Evolutionary conservation across 2,329 filamentous ascomycete genomes (phyloP), one percentile per base, ranked within the genome.

Genomic region (Venturia nashicola): DNA sequence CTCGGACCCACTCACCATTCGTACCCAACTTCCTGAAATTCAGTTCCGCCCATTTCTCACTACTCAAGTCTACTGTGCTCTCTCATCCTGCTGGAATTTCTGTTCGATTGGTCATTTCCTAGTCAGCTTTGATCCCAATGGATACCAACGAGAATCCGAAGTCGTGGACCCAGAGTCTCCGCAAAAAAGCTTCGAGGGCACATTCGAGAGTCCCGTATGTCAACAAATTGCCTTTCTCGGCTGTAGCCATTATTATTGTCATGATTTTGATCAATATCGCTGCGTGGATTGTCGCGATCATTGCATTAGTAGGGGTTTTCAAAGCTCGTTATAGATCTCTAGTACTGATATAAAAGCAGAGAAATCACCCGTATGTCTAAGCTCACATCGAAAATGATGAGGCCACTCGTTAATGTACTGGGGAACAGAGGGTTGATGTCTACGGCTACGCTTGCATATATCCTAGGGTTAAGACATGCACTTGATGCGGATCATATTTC

Each of bases 401-500:
- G 27, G 16, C 12, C 18, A 6, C 5, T 18, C 11, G 3, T 6
- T 36, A 36, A 57, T 16, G 8, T 36, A 3, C 2, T 36, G 27
- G 6, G 46, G 57, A 70, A 72, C 65, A 83, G 80, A 0, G 77
- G 80, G 0, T 82, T 97, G 67, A 84, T 92, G 61, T 89, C 89
- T 1, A 87, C 91, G 2, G 90, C 91, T 1, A 86, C 92, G 1
- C 83, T 97, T 0, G 87, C 92, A 34, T 97, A 95, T 74, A 90
- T 90, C 0, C 83, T 97, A 12, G 93, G 93, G 2, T 82, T 97
- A 14, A 88, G 93, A 51, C 93, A 97, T 79, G 93, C 93, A n/a
- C 84, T 97, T 55, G 94, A 97, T 71, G 94, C 93, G n/a, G 93
- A 97, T 75, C 94, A 97, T 72, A 90, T 90, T 67, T 86, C 84